Conservation (phyloP, 257 asterid species). For the Leonotis leonurus region DNA sequence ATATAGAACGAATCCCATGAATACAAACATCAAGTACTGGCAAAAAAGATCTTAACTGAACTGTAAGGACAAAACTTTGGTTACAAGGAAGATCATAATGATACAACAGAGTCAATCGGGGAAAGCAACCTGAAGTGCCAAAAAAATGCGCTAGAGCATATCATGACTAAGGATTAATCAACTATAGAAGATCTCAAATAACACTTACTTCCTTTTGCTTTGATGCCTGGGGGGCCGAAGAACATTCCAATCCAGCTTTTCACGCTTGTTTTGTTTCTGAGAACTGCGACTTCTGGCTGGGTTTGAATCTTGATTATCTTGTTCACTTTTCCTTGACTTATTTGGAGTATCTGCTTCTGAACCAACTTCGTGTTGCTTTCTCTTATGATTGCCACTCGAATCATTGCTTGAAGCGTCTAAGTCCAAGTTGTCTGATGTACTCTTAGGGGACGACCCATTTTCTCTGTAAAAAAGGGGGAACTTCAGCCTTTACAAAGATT, state of each 20-base stretch:
- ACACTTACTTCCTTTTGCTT: slow-evolving; percentile 35
- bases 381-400: slow-evolving; percentile 38
- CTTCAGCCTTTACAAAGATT: neutral
- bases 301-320: slow-evolving; percentile 28
- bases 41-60: neutral
- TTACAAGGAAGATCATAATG: slow-evolving; percentile 13
- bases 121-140: slow-evolving; percentile 12
- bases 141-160: neutral
- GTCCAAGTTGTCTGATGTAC: slow-evolving; percentile 25
- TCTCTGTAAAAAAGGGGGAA: slow-evolving; percentile 40
- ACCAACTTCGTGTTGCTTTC: slow-evolving; percentile 40
- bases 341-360: slow-evolving; percentile 30
- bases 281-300: slow-evolving; percentile 30
- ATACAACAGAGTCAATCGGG: neutral
- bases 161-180: neutral
- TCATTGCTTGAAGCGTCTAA: slow-evolving; percentile 24
- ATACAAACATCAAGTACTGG: neutral
- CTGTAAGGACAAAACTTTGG: slow-evolving; percentile 3
- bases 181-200: slow-evolving; percentile 10
- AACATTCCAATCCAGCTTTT: slow-evolving; percentile 71
- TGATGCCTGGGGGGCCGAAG: slow-evolving; percentile 69
- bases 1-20: neutral
- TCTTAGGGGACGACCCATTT: slow-evolving; percentile 33
- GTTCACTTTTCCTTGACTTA: slow-evolving; percentile 31
- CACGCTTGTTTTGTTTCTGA: slow-evolving; percentile 47